Evolutionary conservation across 1,139 yeast genomes (phyloP).

Genomic region (Casaregolazyma suthepensis): DNA sequence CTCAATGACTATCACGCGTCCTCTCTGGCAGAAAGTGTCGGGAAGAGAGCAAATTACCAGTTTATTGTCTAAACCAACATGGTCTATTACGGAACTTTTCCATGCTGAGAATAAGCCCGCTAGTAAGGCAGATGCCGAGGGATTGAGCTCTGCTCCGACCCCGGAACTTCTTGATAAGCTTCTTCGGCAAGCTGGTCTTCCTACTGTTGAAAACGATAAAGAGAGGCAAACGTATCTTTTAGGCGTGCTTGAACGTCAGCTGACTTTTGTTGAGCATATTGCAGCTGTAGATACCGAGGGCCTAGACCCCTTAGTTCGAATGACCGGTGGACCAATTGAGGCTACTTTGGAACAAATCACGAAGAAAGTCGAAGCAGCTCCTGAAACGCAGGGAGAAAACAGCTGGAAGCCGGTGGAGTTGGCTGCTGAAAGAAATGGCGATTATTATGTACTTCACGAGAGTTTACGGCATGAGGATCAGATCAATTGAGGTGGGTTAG

Average conservation of each 20-base stretch:
- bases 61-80: constrained; percentile 22
- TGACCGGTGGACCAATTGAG: constrained; percentile 24
- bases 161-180: constrained; percentile 24
- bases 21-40: background rate
- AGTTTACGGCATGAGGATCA: constrained; percentile 24
- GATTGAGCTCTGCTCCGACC: constrained; percentile 17
- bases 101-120: constrained; percentile 12
- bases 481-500: background rate
- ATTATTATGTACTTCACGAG: constrained; percentile 28
- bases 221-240: constrained; percentile 19
- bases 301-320: constrained; percentile 30
- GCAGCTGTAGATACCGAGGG: constrained; percentile 30
- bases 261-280: constrained; percentile 33
- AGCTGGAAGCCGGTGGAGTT: constrained; percentile 29
- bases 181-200: constrained; percentile 26
- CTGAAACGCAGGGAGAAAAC: constrained; percentile 14
- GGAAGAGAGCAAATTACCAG: constrained; percentile 15
- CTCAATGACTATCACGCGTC: constrained; percentile 5
- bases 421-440: constrained; percentile 25
- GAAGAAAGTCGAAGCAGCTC: constrained; percentile 13
- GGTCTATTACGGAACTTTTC: constrained; percentile 26
- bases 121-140: constrained; percentile 8
- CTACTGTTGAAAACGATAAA: constrained; percentile 18
- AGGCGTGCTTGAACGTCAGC: constrained; percentile 30
- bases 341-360: constrained; percentile 15